phyloP scores from a whole-genome alignment of 345 rosid genomes.

The Gossypium bickii region DNA sequence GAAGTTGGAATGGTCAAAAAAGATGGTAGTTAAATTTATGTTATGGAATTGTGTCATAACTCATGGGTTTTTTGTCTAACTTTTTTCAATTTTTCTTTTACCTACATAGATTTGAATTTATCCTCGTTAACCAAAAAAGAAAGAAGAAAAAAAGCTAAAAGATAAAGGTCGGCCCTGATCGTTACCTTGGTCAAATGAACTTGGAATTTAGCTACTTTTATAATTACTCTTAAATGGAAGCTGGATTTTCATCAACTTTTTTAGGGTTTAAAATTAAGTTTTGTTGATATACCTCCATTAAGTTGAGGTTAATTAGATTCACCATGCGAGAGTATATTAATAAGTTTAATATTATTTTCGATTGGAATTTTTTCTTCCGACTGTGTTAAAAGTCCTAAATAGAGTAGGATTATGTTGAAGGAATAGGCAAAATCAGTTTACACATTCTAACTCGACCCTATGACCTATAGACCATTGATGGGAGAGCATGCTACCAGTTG shows the following conservation, averaged over 20 bases:
- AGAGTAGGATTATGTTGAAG: too few species aligned
- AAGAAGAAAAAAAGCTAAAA: neutral
- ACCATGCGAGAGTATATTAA: too few species aligned
- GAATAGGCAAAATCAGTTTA: too few species aligned
- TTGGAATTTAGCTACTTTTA: neutral
- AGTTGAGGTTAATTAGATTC: too few species aligned
- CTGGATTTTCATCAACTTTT: neutral
- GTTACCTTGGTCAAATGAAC: neutral
- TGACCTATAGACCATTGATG: too few species aligned
- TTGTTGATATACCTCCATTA: too few species aligned
- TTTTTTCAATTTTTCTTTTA: neutral
- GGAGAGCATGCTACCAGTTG: too few species aligned
- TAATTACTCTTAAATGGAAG: neutral
- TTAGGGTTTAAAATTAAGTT: neutral
- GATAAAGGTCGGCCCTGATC: neutral
- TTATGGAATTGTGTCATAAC: constrained; percentile 4
- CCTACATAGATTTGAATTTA: constrained; percentile 11
- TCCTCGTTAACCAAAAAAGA: neutral
- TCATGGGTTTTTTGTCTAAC: constrained; percentile 17
- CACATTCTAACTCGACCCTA: too few species aligned
- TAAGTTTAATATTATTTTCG: too few species aligned
- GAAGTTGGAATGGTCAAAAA: constrained; percentile 36
- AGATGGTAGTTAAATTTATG: constrained; percentile 9
- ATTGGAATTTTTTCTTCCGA: too few species aligned
- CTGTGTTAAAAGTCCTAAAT: too few species aligned